phyloP scores from a whole-genome alignment of 169 alveolate species.

The Cryptosporidium baileyi region DNA sequence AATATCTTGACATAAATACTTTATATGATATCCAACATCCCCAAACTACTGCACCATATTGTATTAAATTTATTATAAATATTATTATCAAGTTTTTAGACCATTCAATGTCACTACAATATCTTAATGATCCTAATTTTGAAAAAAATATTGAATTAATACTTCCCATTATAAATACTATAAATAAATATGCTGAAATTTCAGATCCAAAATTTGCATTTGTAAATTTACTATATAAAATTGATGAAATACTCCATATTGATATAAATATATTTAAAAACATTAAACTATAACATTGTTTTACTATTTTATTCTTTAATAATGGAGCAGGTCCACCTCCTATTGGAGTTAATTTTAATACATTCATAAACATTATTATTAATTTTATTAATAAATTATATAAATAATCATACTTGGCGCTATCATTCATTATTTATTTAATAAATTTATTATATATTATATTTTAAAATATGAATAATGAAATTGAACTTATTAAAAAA shows the following conservation, averaged over 20 bases:
- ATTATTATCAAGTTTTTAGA: conserved; percentile 33
- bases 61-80: conserved; percentile 29
- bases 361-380: conserved; percentile 33
- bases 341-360: conserved; percentile 38
- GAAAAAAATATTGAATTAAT: conserved; percentile 39
- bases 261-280: conserved; percentile 51
- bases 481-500: background rate
- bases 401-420: background rate
- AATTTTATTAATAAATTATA: background rate
- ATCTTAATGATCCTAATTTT: conserved; percentile 54
- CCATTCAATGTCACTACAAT: conserved; percentile 61
- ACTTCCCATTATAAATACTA: conserved; percentile 62
- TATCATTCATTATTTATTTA: background rate
- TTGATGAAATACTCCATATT: conserved; percentile 58
- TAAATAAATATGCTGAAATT: conserved; percentile 44
- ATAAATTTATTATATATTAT: background rate
- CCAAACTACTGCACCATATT: conserved; percentile 66
- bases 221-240: conserved; percentile 39
- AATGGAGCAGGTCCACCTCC: conserved; percentile 71
- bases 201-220: conserved; percentile 65
- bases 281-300: conserved; percentile 60
- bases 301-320: conserved; percentile 33
- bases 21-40: conserved; percentile 66
- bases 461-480: background rate
- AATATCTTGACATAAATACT: conserved; percentile 66